These are phyloP conservation scores for Quercus parvula DNA, from an alignment of 306 rosid species.

Conservation along the genomic window DNA sequence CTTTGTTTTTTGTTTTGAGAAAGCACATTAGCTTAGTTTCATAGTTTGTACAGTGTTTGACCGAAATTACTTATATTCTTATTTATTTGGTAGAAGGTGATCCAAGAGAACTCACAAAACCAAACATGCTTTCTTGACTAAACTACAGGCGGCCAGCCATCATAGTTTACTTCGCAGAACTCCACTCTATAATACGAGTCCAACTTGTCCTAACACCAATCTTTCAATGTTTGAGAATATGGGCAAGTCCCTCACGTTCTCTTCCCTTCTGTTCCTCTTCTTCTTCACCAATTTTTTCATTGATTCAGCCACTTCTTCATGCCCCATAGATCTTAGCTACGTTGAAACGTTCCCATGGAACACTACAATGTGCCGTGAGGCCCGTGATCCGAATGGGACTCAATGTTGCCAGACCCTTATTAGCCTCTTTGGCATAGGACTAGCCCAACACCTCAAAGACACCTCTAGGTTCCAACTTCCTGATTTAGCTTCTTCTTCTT, in stretches of 20 bases:
- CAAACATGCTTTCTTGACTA: neutral
- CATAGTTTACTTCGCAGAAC: neutral
- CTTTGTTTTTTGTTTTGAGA: no score
- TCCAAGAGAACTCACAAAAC: neutral
- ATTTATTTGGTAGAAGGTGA: no score
- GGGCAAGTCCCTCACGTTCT: constrained; percentile 11
- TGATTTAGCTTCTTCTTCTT: constrained; percentile 35
- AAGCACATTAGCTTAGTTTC: no score
- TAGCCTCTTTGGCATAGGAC: constrained; percentile 60
- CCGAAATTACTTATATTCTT: neutral
- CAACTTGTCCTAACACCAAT: neutral
- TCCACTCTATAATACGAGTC: neutral
- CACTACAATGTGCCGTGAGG: constrained; percentile 48
- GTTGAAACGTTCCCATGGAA: constrained; percentile 74
- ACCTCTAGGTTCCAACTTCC: constrained; percentile 54
- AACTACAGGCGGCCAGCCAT: neutral
- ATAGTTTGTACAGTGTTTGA: neutral
- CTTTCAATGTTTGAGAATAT: neutral
- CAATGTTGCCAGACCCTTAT: constrained; percentile 69
- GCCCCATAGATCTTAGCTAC: constrained; percentile 71
- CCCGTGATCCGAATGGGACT: constrained; percentile 17
- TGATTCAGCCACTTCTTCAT: constrained; percentile 24
- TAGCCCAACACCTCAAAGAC: constrained; percentile 56
- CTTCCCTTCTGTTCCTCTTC: neutral
- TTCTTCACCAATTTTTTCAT: constrained; percentile 9